Percentiles rank a stretch among this genome's conserved stretches.
These are phyloP conservation scores for Solanum ahanhuiri DNA, from an alignment of 257 asterid genomes.

Conservation along the genomic window DNA sequence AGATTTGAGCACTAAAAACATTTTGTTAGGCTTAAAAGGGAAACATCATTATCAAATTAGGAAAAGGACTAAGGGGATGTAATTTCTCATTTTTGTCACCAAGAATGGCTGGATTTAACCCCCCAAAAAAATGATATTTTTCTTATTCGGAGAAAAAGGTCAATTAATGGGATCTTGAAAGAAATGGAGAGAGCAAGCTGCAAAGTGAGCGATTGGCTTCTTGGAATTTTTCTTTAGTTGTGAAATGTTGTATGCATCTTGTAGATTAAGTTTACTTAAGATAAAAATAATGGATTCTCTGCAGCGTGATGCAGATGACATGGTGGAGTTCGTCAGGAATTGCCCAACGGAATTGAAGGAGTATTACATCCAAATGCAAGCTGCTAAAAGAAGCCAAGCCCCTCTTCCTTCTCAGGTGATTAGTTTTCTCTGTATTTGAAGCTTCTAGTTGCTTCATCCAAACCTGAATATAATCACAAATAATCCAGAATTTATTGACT, in stretches of 20 bases:
- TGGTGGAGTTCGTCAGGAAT: slow-evolving; percentile 59
- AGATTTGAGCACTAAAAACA: no score
- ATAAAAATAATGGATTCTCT: background rate
- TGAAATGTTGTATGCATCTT: background rate
- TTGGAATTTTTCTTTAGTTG: background rate
- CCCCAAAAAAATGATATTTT: background rate
- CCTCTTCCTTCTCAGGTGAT: slow-evolving; percentile 86
- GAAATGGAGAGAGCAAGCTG: background rate
- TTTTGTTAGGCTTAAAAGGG: background rate
- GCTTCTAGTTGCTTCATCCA: background rate
- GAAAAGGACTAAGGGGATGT: background rate
- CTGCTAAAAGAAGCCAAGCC: slow-evolving; percentile 91
- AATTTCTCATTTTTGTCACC: background rate
- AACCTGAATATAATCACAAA: background rate
- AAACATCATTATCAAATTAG: background rate
- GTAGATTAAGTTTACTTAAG: background rate
- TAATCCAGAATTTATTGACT: background rate
- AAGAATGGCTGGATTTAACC: background rate
- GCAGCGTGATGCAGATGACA: slow-evolving; percentile 91
- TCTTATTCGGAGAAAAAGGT: background rate
- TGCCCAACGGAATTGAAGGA: slow-evolving; percentile 78
- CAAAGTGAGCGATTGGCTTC: background rate
- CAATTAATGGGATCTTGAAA: background rate
- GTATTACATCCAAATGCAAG: slow-evolving; percentile 96
- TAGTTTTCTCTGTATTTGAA: background rate